These are phyloP conservation scores for Novymonas esmeraldas DNA, from an alignment of 208 protist genomes.

Conservation along the genomic window DNA sequence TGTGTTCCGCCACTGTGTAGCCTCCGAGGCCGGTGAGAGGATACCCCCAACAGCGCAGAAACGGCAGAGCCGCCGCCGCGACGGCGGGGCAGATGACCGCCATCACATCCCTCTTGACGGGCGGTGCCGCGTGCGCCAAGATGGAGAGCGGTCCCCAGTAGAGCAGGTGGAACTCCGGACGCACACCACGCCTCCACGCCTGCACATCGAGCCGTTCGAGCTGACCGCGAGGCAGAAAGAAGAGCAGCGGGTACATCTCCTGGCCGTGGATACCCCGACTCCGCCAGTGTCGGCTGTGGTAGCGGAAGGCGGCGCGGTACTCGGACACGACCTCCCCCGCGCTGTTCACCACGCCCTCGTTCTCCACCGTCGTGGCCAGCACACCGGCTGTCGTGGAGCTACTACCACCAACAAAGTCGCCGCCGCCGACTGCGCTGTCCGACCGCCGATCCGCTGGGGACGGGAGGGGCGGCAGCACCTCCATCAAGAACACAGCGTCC, in stretches of 20 bases:
- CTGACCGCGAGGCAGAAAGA: constrained; percentile 6
- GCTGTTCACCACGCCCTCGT: constrained; percentile 1
- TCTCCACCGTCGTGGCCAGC: not conserved
- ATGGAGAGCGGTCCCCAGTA: constrained; percentile 35
- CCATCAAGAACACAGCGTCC: constrained; percentile 22
- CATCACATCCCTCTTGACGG: constrained; percentile 35
- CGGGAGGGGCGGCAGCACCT: constrained; percentile 14
- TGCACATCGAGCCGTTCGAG: constrained; percentile 5
- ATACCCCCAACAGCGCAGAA: not conserved
- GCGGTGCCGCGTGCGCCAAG: constrained; percentile 26
- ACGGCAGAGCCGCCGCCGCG: constrained; percentile 5
- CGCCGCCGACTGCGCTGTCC: not conserved
- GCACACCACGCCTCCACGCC: constrained; percentile 9
- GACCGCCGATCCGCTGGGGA: not conserved
- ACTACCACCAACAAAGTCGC: not conserved
- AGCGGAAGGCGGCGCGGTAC: constrained; percentile 38
- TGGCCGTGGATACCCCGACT: constrained; percentile 39
- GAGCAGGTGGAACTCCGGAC: constrained; percentile 14
- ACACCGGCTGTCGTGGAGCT: not conserved
- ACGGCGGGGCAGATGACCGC: constrained; percentile 35
- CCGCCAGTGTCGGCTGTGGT: constrained; percentile 43
- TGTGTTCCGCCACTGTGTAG: not conserved
- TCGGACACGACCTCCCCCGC: constrained; percentile 12
- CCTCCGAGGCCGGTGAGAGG: not conserved
- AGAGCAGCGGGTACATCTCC: constrained; percentile 55